Evolutionary conservation across 805 yeast genomes (phyloP).

Genomic region (Candida saitoana): DNA sequence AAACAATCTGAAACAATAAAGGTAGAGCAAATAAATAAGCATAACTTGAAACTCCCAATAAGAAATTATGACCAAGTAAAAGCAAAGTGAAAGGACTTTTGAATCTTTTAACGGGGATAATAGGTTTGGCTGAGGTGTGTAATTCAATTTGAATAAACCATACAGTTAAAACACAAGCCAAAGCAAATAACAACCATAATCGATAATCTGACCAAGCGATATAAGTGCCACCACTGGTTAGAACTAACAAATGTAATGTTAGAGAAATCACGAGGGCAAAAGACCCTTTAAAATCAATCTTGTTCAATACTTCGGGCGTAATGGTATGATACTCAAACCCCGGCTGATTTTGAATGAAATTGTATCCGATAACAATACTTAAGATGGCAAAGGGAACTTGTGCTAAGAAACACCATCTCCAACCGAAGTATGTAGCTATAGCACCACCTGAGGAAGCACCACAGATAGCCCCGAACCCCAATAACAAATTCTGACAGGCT

Average conservation of each 20-base stretch:
- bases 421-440: conserved; percentile 50
- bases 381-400: conserved; percentile 50
- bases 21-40: conserved; percentile 43
- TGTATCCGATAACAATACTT: conserved; percentile 32
- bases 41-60: conserved; percentile 36
- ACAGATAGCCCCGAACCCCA: conserved; percentile 48
- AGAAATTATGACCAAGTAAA: conserved; percentile 24
- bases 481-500: conserved; percentile 34
- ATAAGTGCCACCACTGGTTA: conserved; percentile 22
- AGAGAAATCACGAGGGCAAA: conserved; percentile 27
- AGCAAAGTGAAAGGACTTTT: conserved; percentile 19
- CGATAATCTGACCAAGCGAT: conserved; percentile 13
- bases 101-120: conserved; percentile 28
- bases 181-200: conserved; percentile 11
- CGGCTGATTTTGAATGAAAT: conserved; percentile 25
- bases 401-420: conserved; percentile 59
- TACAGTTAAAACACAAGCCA: conserved; percentile 10
- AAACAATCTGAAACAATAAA: conserved; percentile 37
- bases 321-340: conserved; percentile 12
- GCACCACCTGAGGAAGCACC: conserved; percentile 68
- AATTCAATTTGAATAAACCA: conserved; percentile 18
- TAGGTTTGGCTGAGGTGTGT: conserved; percentile 24
- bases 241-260: conserved; percentile 24
- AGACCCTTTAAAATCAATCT: conserved; percentile 34
- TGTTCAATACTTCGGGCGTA: conserved; percentile 10